Conservation (phyloP, 768 basidiomycete genomes). For the Sarcodon aspratus region DNA sequence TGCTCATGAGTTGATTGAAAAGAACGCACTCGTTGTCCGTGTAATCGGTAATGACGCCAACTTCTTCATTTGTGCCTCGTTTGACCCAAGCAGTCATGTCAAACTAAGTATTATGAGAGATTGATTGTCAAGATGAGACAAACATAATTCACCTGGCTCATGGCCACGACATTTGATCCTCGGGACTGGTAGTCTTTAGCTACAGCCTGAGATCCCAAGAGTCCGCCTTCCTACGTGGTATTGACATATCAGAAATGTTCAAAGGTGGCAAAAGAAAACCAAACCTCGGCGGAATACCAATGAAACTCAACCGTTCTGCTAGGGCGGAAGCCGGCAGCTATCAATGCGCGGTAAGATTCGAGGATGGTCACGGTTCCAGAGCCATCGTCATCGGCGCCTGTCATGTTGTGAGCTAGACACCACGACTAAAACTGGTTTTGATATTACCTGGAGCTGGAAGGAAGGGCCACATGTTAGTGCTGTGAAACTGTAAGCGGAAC, state of each 20-base stretch:
- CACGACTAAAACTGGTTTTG: slow-evolving; percentile 8
- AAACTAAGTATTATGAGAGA: slow-evolving; percentile 33
- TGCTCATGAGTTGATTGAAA: background rate
- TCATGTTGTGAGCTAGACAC: slow-evolving; percentile 12
- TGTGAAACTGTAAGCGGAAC: slow-evolving; percentile 14
- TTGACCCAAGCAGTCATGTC: slow-evolving; percentile 97
- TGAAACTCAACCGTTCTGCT: slow-evolving; percentile 64
- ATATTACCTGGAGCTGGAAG: slow-evolving; percentile 58
- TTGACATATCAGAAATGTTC: background rate
- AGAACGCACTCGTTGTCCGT: slow-evolving; percentile 46
- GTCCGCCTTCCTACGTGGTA: slow-evolving; percentile 58
- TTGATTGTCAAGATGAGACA: background rate
- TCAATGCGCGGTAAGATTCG: slow-evolving; percentile 63
- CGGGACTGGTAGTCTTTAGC: slow-evolving; percentile 61
- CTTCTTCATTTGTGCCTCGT: slow-evolving; percentile 42
- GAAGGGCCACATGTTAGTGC: slow-evolving; percentile 73
- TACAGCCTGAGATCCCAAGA: slow-evolving; percentile 85
- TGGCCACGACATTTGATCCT: slow-evolving; percentile 59
- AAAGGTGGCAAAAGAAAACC: slow-evolving; percentile 1
- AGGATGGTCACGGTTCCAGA: slow-evolving; percentile 70
- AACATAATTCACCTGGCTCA: slow-evolving; percentile 55
- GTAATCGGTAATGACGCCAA: slow-evolving; percentile 80
- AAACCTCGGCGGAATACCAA: slow-evolving; percentile 78
- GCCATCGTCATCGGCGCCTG: slow-evolving; percentile 58
- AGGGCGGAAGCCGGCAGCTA: slow-evolving; percentile 59